Evolutionary conservation across 148 eudicot genomes (phyloP), one percentile per base, ranked within the genome.

Genomic region (Suaeda aralocaspica): DNA sequence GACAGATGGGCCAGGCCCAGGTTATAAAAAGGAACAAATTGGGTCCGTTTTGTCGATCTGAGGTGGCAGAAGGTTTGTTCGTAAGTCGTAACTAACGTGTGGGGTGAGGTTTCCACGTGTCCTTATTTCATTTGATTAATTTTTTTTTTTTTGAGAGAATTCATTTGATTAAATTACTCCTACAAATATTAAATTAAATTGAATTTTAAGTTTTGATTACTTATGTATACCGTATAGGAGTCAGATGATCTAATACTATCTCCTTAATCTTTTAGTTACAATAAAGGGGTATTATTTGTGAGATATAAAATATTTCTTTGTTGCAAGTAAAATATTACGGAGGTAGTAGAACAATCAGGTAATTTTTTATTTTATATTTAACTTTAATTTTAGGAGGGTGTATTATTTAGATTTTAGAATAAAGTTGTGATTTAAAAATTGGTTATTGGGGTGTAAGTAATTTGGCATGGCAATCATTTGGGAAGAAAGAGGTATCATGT

Each of bases 1-100:
- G 72, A 81, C 84, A 81, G 34, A 77, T 76, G 84, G 84, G 84
- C 84, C 84, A 62, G 77, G 74, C 72, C 80, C 72, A 53, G 33
- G 76, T 69, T 18, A 18, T 6, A 3, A 51, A 72, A 67, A 44
- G 69, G 60, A 28, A 28, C 41, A 16, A 48, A 28, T 48, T 56
- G 80, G 76, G 64, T 76, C 80, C 55, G 6, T 29, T n/a, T 61
- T 61, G 72, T 67, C 69, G 46, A 7, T 29, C 62, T 34, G 10
- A 72, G 34, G 51, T 21, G 36, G 53, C 71, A 73, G 29, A 9
- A n/a, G 70, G 13, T 53, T 41, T 51, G 9, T 30, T 30, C 36
- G 50, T 28, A 8, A 26, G 10, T 30, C 36, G 50, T 28, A 8
- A 26, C 56, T 49, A 16, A 31, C 70, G 52, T 55, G 62, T 72